Conservation (phyloP, 2,329 filamentous ascomycete genomes). For the Phialemonium atrogriseum region DNA sequence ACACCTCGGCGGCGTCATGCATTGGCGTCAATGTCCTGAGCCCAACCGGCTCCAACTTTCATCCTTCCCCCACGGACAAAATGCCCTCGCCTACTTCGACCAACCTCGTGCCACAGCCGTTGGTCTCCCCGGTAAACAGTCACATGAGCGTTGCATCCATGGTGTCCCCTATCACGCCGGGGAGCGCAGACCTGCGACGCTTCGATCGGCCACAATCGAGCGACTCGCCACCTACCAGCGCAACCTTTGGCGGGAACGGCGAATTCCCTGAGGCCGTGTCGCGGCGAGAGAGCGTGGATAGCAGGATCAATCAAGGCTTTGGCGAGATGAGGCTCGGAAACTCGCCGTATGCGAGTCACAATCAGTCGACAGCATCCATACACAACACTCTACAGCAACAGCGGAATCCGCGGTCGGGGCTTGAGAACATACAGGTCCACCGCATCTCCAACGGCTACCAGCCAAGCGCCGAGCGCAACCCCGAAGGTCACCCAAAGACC, state of each 20-base stretch:
- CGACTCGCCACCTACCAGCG: constrained; percentile 27
- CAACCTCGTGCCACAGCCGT: constrained; percentile 40
- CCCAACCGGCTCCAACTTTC: constrained; percentile 38
- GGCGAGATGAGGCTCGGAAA: constrained; percentile 60
- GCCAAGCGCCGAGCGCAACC: constrained; percentile 49
- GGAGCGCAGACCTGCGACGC: constrained; percentile 32
- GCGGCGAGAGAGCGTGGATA: constrained; percentile 71
- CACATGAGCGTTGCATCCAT: constrained; percentile 61
- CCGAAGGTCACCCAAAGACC: constrained; percentile 41
- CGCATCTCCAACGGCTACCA: constrained; percentile 59
- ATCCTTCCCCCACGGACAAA: constrained; percentile 46
- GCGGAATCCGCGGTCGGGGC: constrained; percentile 45
- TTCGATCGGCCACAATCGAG: constrained; percentile 33
- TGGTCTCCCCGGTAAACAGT: constrained; percentile 46
- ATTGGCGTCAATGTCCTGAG: constrained; percentile 28
- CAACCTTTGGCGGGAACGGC: constrained; percentile 21
- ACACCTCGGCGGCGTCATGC: constrained; percentile 37
- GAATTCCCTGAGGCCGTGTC: constrained; percentile 39
- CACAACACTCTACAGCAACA: constrained; percentile 63
- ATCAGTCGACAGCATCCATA: constrained; percentile 67
- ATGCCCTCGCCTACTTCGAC: constrained; percentile 52
- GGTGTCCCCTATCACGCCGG: constrained; percentile 50
- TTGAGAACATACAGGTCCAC: constrained; percentile 46
- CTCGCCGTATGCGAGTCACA: constrained; percentile 68
- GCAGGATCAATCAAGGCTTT: constrained; percentile 65